Base-by-base conservation (phyloP, 1,139 yeast species). In the Saccharomyces hybrid region DNA sequence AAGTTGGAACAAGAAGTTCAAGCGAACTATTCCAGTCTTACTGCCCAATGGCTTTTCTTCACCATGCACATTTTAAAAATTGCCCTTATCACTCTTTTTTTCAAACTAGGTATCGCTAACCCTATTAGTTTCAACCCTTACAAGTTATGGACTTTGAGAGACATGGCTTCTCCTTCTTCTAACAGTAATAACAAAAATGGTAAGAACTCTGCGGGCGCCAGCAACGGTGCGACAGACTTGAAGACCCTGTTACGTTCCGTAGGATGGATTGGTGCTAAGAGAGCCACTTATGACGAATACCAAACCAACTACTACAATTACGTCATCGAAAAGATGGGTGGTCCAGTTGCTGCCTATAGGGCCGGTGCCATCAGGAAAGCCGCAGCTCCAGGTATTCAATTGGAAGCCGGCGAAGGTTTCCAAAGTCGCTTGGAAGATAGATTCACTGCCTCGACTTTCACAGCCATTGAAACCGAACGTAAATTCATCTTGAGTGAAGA, bases 211-310 rank as follows among this genome's bases (percentile, higher is more conserved):
- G 34, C 34, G 1, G 48, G 46, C 23, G 23, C 23, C 29, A 53
- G 52, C 14, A 53, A 48, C 20, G 52, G 54, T 20, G 54, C 57
- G 44, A 58, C 60, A 29, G 46, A 49, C 13, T 26, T 55, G 23
- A 51, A 51, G 48, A 47, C 48, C 23, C 77, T 78, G 60, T 78
- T 93, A 62, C 66, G 83, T 49, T 71, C 72, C 8, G 74, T 90
- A 63, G 98, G 98, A 48, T 93, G 98, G 98, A 89, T 96, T 25
- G 96, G 96, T 52, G 79, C 95, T 26, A 85, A 84, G 70, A 83
- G 84, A 64, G 86, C 85, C 16, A 78, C 85, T 25, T 74, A 82
- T 29, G 85, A 82, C 47, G 91, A 84, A 60, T 93, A 85, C 77
- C 81, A 80, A 64, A 88, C 84, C 57, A 78, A 74, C 64, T 86